These are phyloP conservation scores for Meira miltonrushii DNA, from an alignment of 1,284 basidiomycete species.

Conservation along the genomic window DNA sequence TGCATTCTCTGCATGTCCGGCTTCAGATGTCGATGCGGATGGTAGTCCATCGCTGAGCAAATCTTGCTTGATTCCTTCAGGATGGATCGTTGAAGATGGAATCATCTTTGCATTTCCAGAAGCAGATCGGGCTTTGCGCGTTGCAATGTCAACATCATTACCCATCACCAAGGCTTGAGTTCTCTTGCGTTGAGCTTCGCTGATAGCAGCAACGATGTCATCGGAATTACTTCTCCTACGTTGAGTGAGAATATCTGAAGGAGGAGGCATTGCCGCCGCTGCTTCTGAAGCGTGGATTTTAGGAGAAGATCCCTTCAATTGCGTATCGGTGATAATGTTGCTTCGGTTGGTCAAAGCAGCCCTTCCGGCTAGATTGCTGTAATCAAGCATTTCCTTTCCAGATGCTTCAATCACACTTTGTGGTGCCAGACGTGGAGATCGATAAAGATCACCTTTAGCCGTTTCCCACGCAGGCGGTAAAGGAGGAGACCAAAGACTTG, in stretches of 20 bases:
- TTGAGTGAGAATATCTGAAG: background rate
- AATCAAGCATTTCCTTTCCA: too few species aligned
- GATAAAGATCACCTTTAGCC: background rate
- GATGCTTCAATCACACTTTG: background rate
- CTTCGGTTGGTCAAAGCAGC: too few species aligned
- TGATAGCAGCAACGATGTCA: background rate
- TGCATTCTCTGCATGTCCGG: background rate
- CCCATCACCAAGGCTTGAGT: background rate
- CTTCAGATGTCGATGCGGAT: background rate
- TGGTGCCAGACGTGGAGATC: background rate
- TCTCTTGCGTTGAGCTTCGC: background rate
- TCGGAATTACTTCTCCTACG: conserved; percentile 7
- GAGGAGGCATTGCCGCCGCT: background rate
- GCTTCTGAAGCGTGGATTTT: background rate
- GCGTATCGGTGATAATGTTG: too few species aligned
- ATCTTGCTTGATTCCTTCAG: background rate
- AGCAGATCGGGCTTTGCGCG: background rate
- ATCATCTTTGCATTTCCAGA: conserved; percentile 1
- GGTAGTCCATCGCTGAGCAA: background rate
- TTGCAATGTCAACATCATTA: background rate
- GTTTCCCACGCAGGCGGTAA: conserved; percentile 10
- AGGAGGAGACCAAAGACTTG: background rate
- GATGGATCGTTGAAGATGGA: background rate
- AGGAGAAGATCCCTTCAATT: too few species aligned
- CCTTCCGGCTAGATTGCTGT: too few species aligned